Evolutionary conservation across 2,329 filamentous ascomycete species (phyloP).

Genomic region (Penicillium sp.): DNA sequence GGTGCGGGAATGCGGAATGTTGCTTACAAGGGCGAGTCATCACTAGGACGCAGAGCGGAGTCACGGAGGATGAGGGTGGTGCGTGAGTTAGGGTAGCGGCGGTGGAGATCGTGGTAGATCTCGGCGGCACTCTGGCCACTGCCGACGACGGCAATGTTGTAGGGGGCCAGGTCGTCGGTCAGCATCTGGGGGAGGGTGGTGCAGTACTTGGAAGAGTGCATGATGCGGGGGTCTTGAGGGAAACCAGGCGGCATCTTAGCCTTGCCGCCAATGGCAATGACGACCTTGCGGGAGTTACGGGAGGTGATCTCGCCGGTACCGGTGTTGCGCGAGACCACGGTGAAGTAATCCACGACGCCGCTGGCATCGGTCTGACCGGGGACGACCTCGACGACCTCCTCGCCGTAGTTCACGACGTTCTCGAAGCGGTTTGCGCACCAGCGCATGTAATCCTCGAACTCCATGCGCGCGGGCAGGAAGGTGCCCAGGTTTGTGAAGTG

Average conservation of each 20-base stretch:
- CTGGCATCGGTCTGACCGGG: constrained; percentile 55
- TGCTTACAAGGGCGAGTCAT: constrained; percentile 86
- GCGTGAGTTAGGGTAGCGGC: constrained; percentile 76
- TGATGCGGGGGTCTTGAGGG: constrained; percentile 68
- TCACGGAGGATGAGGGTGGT: constrained; percentile 80
- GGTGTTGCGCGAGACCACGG: constrained; percentile 65
- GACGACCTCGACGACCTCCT: constrained; percentile 72
- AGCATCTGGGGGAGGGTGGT: constrained; percentile 40
- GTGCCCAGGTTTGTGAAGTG: constrained; percentile 90
- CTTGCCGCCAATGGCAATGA: constrained; percentile 67
- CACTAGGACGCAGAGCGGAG: constrained; percentile 81
- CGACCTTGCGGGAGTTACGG: constrained; percentile 52
- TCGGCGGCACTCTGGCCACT: constrained; percentile 92
- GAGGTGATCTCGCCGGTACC: constrained; percentile 46
- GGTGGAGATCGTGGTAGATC: constrained; percentile 87
- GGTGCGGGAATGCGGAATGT: constrained; percentile 34
- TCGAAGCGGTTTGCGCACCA: constrained; percentile 87
- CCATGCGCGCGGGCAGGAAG: constrained; percentile 79
- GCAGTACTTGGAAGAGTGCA: constrained; percentile 88
- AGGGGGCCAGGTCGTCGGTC: constrained; percentile 46
- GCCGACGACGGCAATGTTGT: constrained; percentile 81
- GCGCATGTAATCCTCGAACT: constrained; percentile 93
- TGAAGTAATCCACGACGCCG: constrained; percentile 63
- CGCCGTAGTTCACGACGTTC: constrained; percentile 71
- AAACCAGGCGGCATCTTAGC: constrained; percentile 71